Evolutionary conservation across 176 grass and related monocot genomes (phyloP).

Genomic region (Calamus simplicifolius): DNA sequence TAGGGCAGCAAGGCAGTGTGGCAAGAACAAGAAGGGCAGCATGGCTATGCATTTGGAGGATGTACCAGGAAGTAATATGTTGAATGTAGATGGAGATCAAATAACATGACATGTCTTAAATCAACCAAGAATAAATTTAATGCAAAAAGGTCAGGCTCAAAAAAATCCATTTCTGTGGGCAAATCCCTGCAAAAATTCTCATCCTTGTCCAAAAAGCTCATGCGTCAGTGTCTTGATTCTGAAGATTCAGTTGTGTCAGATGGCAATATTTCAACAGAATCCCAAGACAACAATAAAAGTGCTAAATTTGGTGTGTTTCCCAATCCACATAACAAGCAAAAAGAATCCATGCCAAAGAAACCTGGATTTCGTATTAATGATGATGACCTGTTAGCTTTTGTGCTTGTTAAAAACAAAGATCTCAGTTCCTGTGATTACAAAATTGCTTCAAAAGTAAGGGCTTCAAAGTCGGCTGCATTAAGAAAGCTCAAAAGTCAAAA

Average conservation of each 20-base stretch:
- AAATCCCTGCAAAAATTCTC: not conserved
- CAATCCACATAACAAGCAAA: slow-evolving; percentile 23
- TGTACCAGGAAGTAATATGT: not conserved
- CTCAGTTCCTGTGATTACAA: slow-evolving; percentile 40
- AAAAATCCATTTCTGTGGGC: not conserved
- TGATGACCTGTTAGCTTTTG: slow-evolving; percentile 86
- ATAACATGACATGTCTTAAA: too few relatives aligned
- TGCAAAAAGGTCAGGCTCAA: not conserved
- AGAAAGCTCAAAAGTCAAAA: slow-evolving; percentile 49
- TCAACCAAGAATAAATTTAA: not conserved
- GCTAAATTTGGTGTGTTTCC: slow-evolving; percentile 7
- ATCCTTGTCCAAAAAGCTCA: not conserved
- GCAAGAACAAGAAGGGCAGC: not conserved
- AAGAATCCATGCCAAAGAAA: slow-evolving; percentile 20
- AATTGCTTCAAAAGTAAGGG: slow-evolving; percentile 26
- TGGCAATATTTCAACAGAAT: slow-evolving; percentile 19
- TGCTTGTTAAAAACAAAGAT: slow-evolving; percentile 93
- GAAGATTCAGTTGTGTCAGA: slow-evolving; percentile 31
- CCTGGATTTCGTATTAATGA: slow-evolving; percentile 74
- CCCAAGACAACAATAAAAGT: slow-evolving; percentile 19
- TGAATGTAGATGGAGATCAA: not conserved
- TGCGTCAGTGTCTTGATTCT: not conserved
- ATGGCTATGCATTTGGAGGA: not conserved
- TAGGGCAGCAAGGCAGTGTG: not conserved
- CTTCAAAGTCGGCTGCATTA: slow-evolving; percentile 28